Conservation (phyloP, 1,284 basidiomycete species). For the Tilletiopsis washingtonensis region DNA sequence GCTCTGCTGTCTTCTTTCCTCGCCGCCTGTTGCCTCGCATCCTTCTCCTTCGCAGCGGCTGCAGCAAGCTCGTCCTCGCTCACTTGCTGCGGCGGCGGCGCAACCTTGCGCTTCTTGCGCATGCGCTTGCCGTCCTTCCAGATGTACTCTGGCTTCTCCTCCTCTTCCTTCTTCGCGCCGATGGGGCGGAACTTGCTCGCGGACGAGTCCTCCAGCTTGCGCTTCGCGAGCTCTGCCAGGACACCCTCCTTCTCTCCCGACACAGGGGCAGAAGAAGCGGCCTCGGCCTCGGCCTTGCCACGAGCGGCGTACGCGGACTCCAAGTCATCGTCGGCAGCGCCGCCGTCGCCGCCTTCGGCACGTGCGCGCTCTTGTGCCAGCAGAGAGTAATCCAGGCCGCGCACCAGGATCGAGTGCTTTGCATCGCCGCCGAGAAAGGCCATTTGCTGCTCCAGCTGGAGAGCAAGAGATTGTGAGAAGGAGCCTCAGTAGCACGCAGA, state of each 20-base stretch:
- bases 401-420: conserved; percentile 74
- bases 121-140: conserved; percentile 49
- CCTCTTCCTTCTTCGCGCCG: conserved; percentile 47
- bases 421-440: conserved; percentile 79
- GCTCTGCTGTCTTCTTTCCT: not conserved
- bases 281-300: conserved; percentile 15
- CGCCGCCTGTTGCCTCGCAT: not conserved
- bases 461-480: conserved; percentile 60
- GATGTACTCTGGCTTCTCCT: conserved; percentile 54
- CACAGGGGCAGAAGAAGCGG: no score
- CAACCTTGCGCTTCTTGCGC: conserved; percentile 53
- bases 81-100: no score
- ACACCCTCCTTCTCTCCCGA: conserved; percentile 58
- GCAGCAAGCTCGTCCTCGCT: conserved; percentile 17
- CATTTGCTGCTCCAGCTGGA: conserved; percentile 71
- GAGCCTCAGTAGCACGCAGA: no score
- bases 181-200: conserved; percentile 69
- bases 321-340: conserved; percentile 66
- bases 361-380: conserved; percentile 70
- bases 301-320: conserved; percentile 60
- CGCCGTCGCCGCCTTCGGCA: conserved; percentile 53
- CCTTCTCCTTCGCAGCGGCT: conserved; percentile 15
- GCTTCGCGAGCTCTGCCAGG: conserved; percentile 55
- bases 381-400: conserved; percentile 79
- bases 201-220: not conserved